Evolutionary conservation across 495 filamentous ascomycete genomes (phyloP).

Genomic region (Baudoinia panamericana): DNA sequence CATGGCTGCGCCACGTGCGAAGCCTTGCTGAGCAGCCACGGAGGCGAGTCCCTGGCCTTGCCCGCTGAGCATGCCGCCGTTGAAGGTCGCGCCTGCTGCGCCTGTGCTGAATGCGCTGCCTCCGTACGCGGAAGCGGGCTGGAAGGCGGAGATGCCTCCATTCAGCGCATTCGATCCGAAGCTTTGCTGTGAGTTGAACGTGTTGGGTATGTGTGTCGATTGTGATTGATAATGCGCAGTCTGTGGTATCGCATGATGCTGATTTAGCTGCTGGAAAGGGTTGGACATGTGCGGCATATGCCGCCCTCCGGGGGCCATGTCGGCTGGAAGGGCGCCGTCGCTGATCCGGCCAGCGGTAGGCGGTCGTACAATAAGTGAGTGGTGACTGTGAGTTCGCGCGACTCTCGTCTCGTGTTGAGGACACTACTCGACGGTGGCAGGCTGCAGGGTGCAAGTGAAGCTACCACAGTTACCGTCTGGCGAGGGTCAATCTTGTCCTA

Average conservation of each 20-base stretch:
- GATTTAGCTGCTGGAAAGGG: constrained; percentile 37
- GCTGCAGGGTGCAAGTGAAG: too few species aligned
- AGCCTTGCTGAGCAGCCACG: constrained; percentile 76
- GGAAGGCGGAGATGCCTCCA: constrained; percentile 21
- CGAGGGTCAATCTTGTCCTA: too few species aligned
- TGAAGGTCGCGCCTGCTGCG: constrained; percentile 22
- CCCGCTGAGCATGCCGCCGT: constrained; percentile 39
- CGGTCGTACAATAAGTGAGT: too few species aligned
- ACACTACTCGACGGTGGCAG: too few species aligned
- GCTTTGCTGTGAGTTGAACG: constrained; percentile 12
- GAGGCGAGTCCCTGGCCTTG: constrained; percentile 76
- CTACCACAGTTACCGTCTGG: too few species aligned
- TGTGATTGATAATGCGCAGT: constrained; percentile 38
- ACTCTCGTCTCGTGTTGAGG: too few species aligned
- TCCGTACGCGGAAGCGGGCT: constrained; percentile 15
- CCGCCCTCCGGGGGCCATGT: constrained; percentile 41
- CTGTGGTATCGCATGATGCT: constrained; percentile 29
- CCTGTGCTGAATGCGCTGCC: constrained; percentile 19
- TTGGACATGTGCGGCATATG: constrained; percentile 42
- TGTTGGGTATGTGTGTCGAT: constrained; percentile 44
- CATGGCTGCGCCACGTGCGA: constrained; percentile 60
- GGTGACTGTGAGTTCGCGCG: too few species aligned
- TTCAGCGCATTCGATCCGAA: constrained; percentile 23
- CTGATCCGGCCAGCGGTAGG: too few species aligned
- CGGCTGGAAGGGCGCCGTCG: too few species aligned